Base-by-base conservation (phyloP, 352 stramenopile species). In the Phytophthora brassicae region DNA sequence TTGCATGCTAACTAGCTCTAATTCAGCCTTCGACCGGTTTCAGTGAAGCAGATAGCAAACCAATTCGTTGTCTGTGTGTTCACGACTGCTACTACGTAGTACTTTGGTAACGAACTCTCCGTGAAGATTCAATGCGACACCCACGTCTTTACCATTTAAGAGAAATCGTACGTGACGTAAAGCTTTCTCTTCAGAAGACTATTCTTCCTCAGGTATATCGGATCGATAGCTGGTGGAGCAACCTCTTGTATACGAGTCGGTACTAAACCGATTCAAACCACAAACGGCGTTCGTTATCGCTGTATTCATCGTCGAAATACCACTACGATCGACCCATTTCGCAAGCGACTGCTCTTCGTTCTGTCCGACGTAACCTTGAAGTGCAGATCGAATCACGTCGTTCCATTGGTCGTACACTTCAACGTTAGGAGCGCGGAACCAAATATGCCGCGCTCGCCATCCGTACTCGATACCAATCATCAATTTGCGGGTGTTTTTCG, bases 131-230 rank as follows among this genome's bases (percentile, higher is more conserved):
- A n/a, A 64, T 16, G 38, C 45, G 23, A 19, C 52, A 28, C 22
- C 6, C 47, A 11, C 28, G 51, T 47, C 26, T 14, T 23, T 47
- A 16, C 28, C 22, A 47, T 1, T 19, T 36, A 45, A 17, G 12
- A 55, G 42, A 51, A 55, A 64, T 11, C 46, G 41, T 5, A 53
- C 56, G 8, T 17, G 56, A 42, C 39, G 43, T 12, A 11, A 13
- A 41, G 24, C 39, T 26, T 68, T 49, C 22, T 24, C 52, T 44
- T 61, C 60, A 24, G 22, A n/a, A 56, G n/a, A 45, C 59, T 52
- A 72, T 35, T 72, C 64, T 8, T 72, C 64, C 26, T 72, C 64
- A 7, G 64, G 64, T 16, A 68, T 72, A 23, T 68, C 64, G 20
- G 64, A 72, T 28, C 47, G 52, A 20, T 60, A 68, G 59, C 59